Conservation (phyloP, 345 rosid genomes). For the Eucalyptus microcorys region DNA sequence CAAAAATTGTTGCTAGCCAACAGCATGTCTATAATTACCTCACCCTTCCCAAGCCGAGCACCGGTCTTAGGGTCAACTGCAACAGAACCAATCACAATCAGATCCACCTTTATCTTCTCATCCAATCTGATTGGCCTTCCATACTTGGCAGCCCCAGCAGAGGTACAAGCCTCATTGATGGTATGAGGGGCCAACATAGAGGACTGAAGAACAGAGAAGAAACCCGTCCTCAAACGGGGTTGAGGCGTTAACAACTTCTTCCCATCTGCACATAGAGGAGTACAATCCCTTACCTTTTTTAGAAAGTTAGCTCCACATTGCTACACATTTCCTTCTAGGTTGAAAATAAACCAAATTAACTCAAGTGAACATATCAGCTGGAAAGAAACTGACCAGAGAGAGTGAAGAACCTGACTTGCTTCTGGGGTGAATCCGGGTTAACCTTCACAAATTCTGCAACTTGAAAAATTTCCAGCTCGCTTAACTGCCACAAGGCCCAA, state of each 20-base stretch:
- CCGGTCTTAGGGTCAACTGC: slow-evolving; percentile 80
- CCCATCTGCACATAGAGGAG: slow-evolving; percentile 22
- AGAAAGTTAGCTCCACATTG: neutral
- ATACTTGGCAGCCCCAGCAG: slow-evolving; percentile 80
- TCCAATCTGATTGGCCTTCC: slow-evolving; percentile 78
- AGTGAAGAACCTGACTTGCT: slow-evolving; percentile 83
- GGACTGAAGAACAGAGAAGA: slow-evolving; percentile 67
- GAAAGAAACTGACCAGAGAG: slow-evolving; percentile 54
- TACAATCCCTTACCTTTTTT: neutral
- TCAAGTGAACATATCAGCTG: neutral
- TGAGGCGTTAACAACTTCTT: slow-evolving; percentile 85
- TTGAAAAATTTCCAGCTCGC: slow-evolving; percentile 41
- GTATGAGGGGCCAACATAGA: slow-evolving; percentile 28
- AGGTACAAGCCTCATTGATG: slow-evolving; percentile 62
- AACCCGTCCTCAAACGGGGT: slow-evolving; percentile 83
- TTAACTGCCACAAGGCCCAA: slow-evolving; percentile 24
- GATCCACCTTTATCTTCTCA: slow-evolving; percentile 70
- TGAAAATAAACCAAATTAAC: neutral
- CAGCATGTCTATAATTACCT: slow-evolving; percentile 21
- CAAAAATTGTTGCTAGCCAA: neutral
- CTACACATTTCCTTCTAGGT: neutral
- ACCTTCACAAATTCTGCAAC: slow-evolving; percentile 70
- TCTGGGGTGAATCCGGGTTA: slow-evolving; percentile 90
- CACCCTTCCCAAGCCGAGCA: slow-evolving; percentile 93
- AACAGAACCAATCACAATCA: slow-evolving; percentile 77